phyloP scores from a whole-genome alignment of 2,329 filamentous ascomycete genomes.

The Aspergillus ibericus region DNA sequence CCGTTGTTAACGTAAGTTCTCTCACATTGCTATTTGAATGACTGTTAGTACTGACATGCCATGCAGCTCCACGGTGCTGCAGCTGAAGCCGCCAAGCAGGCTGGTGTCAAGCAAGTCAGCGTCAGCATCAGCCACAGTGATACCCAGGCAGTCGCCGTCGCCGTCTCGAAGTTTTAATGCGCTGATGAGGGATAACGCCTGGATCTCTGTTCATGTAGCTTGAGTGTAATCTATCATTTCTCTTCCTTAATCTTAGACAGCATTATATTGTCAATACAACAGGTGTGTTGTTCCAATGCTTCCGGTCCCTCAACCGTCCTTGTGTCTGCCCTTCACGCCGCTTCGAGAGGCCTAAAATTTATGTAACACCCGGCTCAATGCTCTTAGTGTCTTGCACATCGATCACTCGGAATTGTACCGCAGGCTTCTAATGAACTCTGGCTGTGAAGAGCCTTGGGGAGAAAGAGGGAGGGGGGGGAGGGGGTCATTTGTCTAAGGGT shows the following conservation, averaged over 20 bases:
- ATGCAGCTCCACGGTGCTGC: slow-evolving; percentile 81
- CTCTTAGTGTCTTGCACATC: too few relatives aligned
- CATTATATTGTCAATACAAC: slow-evolving; percentile 1
- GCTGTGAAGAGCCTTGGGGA: too few relatives aligned
- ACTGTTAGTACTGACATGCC: slow-evolving; percentile 31
- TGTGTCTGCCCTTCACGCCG: too few relatives aligned
- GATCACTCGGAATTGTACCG: too few relatives aligned
- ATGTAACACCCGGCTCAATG: too few relatives aligned
- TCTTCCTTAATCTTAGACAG: neutral
- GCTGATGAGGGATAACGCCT: slow-evolving; percentile 13
- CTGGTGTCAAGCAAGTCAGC: slow-evolving; percentile 81
- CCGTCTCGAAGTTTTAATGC: slow-evolving; percentile 71
- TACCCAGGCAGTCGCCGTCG: slow-evolving; percentile 89
- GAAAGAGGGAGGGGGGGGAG: too few relatives aligned
- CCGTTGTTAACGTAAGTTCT: slow-evolving; percentile 74
- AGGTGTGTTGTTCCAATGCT: neutral
- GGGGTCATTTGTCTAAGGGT: too few relatives aligned
- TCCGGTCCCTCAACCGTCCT: too few relatives aligned
- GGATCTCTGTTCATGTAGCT: slow-evolving; percentile 8
- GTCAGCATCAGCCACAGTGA: slow-evolving; percentile 97
- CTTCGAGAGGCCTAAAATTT: too few relatives aligned
- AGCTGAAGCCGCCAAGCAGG: slow-evolving; percentile 76
- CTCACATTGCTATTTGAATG: slow-evolving; percentile 11
- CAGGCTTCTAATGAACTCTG: too few relatives aligned
- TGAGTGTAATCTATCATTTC: slow-evolving; percentile 11